Base-by-base conservation (phyloP, 306 rosid species). In the Pyrus communis region DNA sequence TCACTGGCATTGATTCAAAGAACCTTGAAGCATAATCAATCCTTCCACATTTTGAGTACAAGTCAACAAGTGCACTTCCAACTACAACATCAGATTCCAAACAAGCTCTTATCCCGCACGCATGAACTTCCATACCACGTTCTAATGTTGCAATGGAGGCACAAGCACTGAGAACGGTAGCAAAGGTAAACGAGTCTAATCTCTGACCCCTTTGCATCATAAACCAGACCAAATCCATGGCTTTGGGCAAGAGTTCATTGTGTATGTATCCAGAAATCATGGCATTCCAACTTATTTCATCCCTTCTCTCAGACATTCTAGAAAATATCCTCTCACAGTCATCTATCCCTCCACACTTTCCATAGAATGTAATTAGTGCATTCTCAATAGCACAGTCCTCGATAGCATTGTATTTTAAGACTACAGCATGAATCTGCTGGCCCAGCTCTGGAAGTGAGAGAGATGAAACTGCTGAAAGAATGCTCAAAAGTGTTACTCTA, bases 51-150 rank as follows among this genome's bases (percentile, higher is more conserved):
- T 93, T 93, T 52, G 96, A 85, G 73, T 93, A 93, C 98, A 93
- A 91, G 86, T 91, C 97, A 43, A 91, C 85, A 0, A 93, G 85
- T 73, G 98, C 97, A 85, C 98, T 91, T 58, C 98, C 98, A 40
- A 91, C 90, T 60, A 91, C 96, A 64, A 93, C 83, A 82, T 93
- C 97, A 57, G 83, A 79, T 79, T 91, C 96, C 75, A 93, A 85
- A 83, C 86, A 86, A 82, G 97, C 90, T 85, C 97, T 86, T 84
- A 88, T 65, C 3, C 89, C 86, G 59, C 89, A 86, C 12, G 88
- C 98, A 86, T 93, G 98, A 75, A 93, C 97, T 88, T 93, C 93
- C 96, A 93, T 88, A 46, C 98, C 98, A 67, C 88, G 86, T 81
- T 88, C 93, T 79, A 93, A 73, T 33, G 98, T 93, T 58, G 97